Evolutionary conservation across 257 asterid genomes (phyloP).

Genomic region (Plectranthus barbatus): DNA sequence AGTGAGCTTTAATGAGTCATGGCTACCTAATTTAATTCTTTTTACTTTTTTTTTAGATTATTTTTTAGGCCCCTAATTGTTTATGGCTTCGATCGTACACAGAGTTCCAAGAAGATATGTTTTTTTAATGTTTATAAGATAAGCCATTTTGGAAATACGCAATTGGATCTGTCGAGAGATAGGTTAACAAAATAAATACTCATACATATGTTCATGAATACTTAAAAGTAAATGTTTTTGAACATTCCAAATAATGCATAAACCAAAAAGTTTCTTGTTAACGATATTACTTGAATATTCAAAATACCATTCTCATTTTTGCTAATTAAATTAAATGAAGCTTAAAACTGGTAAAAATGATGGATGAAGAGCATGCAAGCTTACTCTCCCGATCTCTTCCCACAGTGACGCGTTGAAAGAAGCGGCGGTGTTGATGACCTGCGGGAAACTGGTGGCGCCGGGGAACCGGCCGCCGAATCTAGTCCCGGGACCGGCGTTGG

Average conservation of each 20-base stretch:
- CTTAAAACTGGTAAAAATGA: not conserved
- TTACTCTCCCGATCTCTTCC: conserved; percentile 75
- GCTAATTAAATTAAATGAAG: not conserved
- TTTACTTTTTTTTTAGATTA: not conserved
- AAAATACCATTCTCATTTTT: no score
- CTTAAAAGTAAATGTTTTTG: no score
- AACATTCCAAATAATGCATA: no score
- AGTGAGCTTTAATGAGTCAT: not conserved
- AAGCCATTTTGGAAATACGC: conserved; percentile 10
- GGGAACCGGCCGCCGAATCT: conserved; percentile 65
- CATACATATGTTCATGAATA: not conserved
- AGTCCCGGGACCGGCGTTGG: conserved; percentile 74
- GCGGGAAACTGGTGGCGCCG: conserved; percentile 91
- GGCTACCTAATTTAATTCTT: not conserved
- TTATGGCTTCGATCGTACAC: not conserved
- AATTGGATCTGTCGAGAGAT: not conserved
- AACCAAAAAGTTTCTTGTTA: no score
- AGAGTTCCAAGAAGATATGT: conserved; percentile 9
- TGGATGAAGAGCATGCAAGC: not conserved
- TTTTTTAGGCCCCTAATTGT: not conserved
- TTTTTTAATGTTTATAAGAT: not conserved
- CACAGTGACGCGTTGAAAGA: conserved; percentile 75
- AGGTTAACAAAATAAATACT: not conserved
- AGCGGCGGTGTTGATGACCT: conserved; percentile 77
- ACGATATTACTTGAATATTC: no score